These are phyloP conservation scores for Hygrocybe punicea DNA, from an alignment of 768 basidiomycete species.

Conservation along the genomic window DNA sequence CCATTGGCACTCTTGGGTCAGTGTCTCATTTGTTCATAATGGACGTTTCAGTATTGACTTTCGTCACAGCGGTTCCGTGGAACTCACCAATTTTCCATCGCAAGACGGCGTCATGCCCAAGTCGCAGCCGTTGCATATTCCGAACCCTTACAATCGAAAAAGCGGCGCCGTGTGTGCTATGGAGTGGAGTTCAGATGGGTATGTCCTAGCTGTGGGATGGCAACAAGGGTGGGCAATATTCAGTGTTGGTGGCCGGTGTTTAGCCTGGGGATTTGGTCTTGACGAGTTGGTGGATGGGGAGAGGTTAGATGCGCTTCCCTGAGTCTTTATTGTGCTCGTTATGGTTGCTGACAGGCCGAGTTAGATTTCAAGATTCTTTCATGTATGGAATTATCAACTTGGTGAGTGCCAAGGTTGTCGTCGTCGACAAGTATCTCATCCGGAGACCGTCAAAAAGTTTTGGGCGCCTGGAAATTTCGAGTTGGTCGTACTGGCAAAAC, in stretches of 20 bases:
- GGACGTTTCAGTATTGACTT: background rate
- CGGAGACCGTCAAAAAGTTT: slow-evolving; percentile 50
- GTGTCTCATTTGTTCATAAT: slow-evolving; percentile 10
- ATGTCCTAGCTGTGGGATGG: slow-evolving; percentile 92
- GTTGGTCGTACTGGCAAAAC: slow-evolving; percentile 67
- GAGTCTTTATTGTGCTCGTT: slow-evolving; percentile 1
- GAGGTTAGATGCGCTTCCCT: slow-evolving; percentile 34
- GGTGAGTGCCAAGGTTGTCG: slow-evolving; percentile 42
- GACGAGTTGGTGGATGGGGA: slow-evolving; percentile 58
- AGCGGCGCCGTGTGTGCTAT: slow-evolving; percentile 63
- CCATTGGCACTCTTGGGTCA: slow-evolving; percentile 75
- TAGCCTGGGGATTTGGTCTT: slow-evolving; percentile 72
- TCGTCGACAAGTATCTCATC: background rate
- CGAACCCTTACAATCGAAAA: slow-evolving; percentile 54
- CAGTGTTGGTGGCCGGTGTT: slow-evolving; percentile 83
- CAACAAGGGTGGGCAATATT: slow-evolving; percentile 85
- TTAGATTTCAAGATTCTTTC: slow-evolving; percentile 75
- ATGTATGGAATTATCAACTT: slow-evolving; percentile 75
- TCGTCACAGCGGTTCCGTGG: slow-evolving; percentile 58
- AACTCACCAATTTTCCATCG: slow-evolving; percentile 67
- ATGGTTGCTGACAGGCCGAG: background rate
- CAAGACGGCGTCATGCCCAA: slow-evolving; percentile 54
- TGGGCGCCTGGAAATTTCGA: slow-evolving; percentile 95
- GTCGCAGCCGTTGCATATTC: slow-evolving; percentile 60
- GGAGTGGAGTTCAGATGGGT: slow-evolving; percentile 95